Evolutionary conservation across 2,329 filamentous ascomycete genomes (phyloP).

Genomic region (Penicillium digitatum): DNA sequence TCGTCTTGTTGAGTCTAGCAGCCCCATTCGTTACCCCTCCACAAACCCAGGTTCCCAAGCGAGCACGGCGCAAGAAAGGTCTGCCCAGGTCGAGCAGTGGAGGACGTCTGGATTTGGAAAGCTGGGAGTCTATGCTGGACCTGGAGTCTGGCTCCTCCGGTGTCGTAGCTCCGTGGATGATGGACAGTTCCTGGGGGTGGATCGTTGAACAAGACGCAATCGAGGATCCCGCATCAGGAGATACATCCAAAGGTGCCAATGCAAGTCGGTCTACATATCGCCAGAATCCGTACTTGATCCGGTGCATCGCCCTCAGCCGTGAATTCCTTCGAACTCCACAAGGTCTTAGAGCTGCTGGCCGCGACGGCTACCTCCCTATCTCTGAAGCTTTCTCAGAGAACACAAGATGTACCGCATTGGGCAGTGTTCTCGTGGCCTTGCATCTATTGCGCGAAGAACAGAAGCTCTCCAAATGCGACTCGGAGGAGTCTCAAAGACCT

Average conservation of each 20-base stretch:
- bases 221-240: constrained; percentile 14
- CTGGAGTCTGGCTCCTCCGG: constrained; percentile 43
- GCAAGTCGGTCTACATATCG: constrained; percentile 29
- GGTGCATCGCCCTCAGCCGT: constrained; percentile 56
- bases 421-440: constrained; percentile 67
- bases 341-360: constrained; percentile 55
- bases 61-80: constrained; percentile 41
- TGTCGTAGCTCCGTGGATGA: constrained; percentile 48
- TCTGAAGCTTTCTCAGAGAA: constrained; percentile 51
- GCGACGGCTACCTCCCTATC: constrained; percentile 64
- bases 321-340: constrained; percentile 60
- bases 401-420: constrained; percentile 59
- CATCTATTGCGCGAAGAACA: constrained; percentile 87
- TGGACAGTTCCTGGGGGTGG: constrained; percentile 67
- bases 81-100: constrained; percentile 51
- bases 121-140: constrained; percentile 49
- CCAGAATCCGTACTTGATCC: constrained; percentile 43
- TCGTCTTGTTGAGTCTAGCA: constrained; percentile 62
- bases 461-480: constrained; percentile 65
- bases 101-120: constrained; percentile 42
- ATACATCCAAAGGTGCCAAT: constrained; percentile 14
- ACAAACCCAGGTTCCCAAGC: constrained; percentile 31
- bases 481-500: constrained; percentile 46
- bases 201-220: constrained; percentile 56
- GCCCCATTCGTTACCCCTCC: constrained; percentile 53